Percentiles rank a stretch among this genome's conserved stretches.
Conservation (phyloP, 352 stramenopile species). For the Phytophthora pseudosyringae region DNA sequence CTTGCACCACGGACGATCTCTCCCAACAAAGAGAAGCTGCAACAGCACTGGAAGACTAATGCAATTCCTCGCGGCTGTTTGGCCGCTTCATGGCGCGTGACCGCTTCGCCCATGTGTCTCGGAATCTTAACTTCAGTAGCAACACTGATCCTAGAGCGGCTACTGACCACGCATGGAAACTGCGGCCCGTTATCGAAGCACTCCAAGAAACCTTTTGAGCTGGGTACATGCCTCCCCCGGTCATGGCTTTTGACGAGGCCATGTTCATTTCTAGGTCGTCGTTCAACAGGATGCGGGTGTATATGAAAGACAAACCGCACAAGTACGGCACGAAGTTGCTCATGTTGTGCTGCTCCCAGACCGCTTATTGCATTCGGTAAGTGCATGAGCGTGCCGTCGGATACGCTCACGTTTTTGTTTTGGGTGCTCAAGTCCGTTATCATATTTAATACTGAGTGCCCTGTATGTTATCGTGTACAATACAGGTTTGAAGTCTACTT, state of each 20-base stretch:
- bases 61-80: background rate
- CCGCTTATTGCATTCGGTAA: conserved; percentile 1
- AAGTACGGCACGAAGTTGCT: background rate
- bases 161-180: background rate
- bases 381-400: background rate
- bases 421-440: background rate
- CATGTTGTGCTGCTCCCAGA: background rate
- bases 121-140: background rate
- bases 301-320: too few species aligned
- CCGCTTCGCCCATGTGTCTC: background rate
- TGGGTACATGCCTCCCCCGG: background rate
- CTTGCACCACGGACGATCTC: background rate
- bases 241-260: background rate
- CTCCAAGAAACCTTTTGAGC: background rate
- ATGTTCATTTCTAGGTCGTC: background rate
- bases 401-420: background rate
- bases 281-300: background rate
- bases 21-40: background rate
- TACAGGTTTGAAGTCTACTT: conserved; percentile 1
- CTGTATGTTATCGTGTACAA: background rate
- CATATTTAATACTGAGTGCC: too few species aligned
- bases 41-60: background rate
- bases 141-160: background rate
- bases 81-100: background rate
- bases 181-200: background rate